Evolutionary conservation across 2,329 filamentous ascomycete species (phyloP).

Genomic region (Aotearoamyces nothofagi): DNA sequence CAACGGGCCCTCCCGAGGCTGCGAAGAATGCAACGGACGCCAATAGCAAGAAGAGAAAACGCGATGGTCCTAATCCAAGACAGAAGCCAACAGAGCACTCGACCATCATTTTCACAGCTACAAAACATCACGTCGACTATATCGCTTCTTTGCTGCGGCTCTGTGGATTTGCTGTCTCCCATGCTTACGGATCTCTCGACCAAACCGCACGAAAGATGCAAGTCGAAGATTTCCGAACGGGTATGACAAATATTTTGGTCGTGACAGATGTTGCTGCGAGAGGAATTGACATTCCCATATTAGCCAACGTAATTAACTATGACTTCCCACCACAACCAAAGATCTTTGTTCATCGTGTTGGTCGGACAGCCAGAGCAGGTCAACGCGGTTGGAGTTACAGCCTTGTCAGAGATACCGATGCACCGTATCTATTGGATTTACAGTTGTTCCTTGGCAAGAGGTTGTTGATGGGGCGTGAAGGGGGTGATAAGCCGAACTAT

Average conservation of each 20-base stretch:
- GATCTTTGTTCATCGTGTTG: conserved; percentile 90
- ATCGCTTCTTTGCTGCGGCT: conserved; percentile 64
- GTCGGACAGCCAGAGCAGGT: conserved; percentile 87
- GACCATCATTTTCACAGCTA: conserved; percentile 87
- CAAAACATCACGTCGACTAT: conserved; percentile 97
- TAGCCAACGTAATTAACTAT: conserved; percentile 97
- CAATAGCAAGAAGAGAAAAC: conserved; percentile 56
- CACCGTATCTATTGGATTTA: conserved; percentile 82
- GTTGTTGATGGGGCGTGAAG: conserved; percentile 58
- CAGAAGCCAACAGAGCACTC: conserved; percentile 77
- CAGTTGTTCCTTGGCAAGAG: conserved; percentile 87
- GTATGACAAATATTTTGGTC: conserved; percentile 77
- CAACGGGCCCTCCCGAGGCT: conserved; percentile 45
- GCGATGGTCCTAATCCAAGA: conserved; percentile 34
- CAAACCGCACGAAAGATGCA: conserved; percentile 87
- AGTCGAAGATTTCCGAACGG: conserved; percentile 75
- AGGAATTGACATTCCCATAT: conserved; percentile 92
- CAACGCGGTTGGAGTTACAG: conserved; percentile 92
- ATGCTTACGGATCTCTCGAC: conserved; percentile 88
- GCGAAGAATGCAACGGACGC: conserved; percentile 17
- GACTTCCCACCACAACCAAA: conserved; percentile 96
- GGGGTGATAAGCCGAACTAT: conserved; percentile 47
- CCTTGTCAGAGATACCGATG: conserved; percentile 73
- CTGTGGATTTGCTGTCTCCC: conserved; percentile 78
- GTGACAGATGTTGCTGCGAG: conserved; percentile 93